Conservation (phyloP, 2,329 filamentous ascomycete genomes). For the Fusarium sambucinum region DNA sequence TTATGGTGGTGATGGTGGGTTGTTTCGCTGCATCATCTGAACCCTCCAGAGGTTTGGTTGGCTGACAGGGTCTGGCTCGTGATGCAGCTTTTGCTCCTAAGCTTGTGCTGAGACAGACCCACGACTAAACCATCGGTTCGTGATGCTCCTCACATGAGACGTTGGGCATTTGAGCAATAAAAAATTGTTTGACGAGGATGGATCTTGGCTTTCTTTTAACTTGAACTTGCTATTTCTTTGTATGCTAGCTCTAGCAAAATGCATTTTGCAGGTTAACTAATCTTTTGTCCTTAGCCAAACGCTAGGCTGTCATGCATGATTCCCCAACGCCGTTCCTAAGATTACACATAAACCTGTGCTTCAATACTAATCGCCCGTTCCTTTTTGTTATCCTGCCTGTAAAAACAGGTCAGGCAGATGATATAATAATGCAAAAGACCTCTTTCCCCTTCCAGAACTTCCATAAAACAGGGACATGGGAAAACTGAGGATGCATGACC, state of each 20-base stretch:
- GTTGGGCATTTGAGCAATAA: constrained; percentile 10
- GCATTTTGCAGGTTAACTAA: background rate
- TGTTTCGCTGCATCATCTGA: constrained; percentile 41
- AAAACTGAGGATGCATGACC: background rate
- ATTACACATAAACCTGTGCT: constrained; percentile 24
- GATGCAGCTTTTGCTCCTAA: constrained; percentile 34
- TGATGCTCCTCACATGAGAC: constrained; percentile 43
- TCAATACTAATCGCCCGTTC: background rate
- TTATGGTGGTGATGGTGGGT: constrained; percentile 29
- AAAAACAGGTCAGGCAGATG: background rate
- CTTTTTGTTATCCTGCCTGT: constrained; percentile 2
- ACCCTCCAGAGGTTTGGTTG: constrained; percentile 26
- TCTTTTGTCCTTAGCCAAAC: constrained; percentile 28
- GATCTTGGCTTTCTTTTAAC: constrained; percentile 1
- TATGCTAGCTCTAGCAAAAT: background rate
- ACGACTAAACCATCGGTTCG: constrained; percentile 32
- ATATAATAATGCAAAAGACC: constrained; percentile 2
- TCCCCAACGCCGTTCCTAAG: constrained; percentile 29
- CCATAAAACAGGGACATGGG: constrained; percentile 6
- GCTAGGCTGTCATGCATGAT: constrained; percentile 10
- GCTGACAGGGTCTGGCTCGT: constrained; percentile 34
- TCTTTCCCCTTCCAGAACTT: constrained; percentile 10
- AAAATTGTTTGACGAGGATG: constrained; percentile 11
- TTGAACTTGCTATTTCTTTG: constrained; percentile 2
- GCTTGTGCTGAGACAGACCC: constrained; percentile 28